Evolutionary conservation across 495 filamentous ascomycete genomes (phyloP).

Genomic region (Pseudoneurospora amorphoporcata): DNA sequence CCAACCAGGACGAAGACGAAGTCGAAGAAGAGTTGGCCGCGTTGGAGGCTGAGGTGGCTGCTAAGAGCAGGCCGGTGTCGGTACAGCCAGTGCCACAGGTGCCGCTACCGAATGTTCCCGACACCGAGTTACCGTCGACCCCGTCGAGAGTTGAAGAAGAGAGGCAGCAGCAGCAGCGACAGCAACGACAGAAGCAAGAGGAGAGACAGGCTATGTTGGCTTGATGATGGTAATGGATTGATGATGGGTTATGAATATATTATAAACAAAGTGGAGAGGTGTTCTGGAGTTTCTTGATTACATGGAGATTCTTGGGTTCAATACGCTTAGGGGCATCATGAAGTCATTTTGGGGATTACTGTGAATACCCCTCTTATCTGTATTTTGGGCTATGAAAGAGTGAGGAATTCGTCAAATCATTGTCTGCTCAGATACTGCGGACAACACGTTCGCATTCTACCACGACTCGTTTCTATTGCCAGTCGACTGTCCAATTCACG

Average conservation of each 20-base stretch:
- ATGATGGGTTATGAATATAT: background rate
- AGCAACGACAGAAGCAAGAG: slow-evolving; percentile 8
- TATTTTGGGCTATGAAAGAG: background rate
- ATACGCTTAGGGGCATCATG: background rate
- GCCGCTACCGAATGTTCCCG: slow-evolving; percentile 51
- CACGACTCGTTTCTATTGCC: background rate
- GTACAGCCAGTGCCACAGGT: slow-evolving; percentile 7
- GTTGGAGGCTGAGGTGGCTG: slow-evolving; percentile 54
- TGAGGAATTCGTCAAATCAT: background rate
- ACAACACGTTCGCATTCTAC: background rate
- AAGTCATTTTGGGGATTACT: background rate
- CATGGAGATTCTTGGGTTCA: background rate
- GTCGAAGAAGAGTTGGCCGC: slow-evolving; percentile 89
- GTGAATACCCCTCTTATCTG: background rate
- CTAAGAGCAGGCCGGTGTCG: background rate
- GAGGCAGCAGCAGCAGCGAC: slow-evolving; percentile 13
- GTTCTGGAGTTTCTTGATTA: background rate
- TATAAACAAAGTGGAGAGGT: background rate
- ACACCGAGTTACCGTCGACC: slow-evolving; percentile 27
- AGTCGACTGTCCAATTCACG: background rate
- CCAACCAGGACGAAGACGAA: slow-evolving; percentile 91
- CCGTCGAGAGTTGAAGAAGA: slow-evolving; percentile 14
- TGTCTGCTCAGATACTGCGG: background rate
- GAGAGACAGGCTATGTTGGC: slow-evolving; percentile 39
- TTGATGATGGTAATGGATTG: slow-evolving; percentile 11